Base-by-base conservation (phyloP, 2,329 filamentous ascomycete genomes). In the Aspergillus floridensis region DNA sequence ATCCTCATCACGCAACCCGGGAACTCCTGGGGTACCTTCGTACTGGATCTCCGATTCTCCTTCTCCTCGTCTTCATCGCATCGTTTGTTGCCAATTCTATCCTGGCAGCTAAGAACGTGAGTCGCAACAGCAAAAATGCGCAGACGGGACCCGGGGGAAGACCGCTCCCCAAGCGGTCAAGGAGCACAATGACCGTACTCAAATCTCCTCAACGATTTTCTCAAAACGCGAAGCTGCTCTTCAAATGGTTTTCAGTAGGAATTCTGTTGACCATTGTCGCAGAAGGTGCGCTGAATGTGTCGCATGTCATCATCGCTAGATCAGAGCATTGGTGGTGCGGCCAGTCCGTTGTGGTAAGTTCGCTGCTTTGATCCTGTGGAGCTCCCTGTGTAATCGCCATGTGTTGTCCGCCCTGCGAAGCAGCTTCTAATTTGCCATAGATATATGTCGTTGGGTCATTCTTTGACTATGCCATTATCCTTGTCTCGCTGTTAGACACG, bases 401-500 rank as follows among this genome's bases (percentile, higher is more conserved):
- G 32, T 46, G 47, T 38, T n/a, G 11, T 5, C n/a, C 32, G 24
- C 24, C 22, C 50, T 35, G 14, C 24, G 35, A 49, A 48, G 38
- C 50, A 31, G 46, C 22, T 26, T 52, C 63, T 62, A 49, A 62
- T 46, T 19, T 35, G 47, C 46, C 58, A 31, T 55, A 96, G 92
- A 88, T 96, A 71, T 96, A 96, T 75, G 81, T 96, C 63, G 85
- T 91, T 58, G 91, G 89, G 57, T 89, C 91, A 49, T 89, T 92
- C 65, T 96, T 96, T 80, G 86, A 95, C 64, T 95, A 96, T 79
- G 84, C 90, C 53, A 88, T 96, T 66, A 84, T 96, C 65, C 83
- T 96, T 65, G 89, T 97, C 70, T 92, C 92, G 31, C 84, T 98
- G 59, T 82, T 96, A 69, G 93, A 97, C 74, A 90, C 89, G 71